phyloP scores from a whole-genome alignment of 768 basidiomycete species.

The Megacollybia marginata region DNA sequence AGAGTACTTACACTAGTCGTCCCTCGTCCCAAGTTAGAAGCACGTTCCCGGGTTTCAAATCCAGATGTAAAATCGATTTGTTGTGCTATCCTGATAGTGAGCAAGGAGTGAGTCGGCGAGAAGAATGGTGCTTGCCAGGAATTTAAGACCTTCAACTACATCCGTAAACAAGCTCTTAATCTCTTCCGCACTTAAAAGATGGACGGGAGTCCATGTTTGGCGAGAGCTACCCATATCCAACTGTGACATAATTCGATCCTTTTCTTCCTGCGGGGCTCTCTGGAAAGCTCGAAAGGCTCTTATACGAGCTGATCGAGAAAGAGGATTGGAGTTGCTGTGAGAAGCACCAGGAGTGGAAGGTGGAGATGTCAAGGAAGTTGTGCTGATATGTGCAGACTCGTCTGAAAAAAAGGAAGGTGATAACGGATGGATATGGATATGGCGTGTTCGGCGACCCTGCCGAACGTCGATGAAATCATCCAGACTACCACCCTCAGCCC shows the following conservation, averaged over 20 bases:
- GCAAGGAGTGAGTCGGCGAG: slow-evolving; percentile 6
- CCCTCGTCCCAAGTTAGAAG: slow-evolving; percentile 89
- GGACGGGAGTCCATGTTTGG: slow-evolving; percentile 62
- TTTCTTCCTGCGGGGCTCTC: slow-evolving; percentile 55
- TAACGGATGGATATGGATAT: slow-evolving; percentile 35
- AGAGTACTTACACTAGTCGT: slow-evolving; percentile 54
- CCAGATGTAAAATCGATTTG: slow-evolving; percentile 83
- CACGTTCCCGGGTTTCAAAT: slow-evolving; percentile 92
- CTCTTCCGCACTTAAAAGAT: slow-evolving; percentile 81
- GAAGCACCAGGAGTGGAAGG: slow-evolving; percentile 2
- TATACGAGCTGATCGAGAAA: slow-evolving; percentile 65
- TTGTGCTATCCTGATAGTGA: slow-evolving; percentile 45
- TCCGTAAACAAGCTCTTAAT: slow-evolving; percentile 75
- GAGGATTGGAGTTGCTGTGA: slow-evolving; percentile 19
- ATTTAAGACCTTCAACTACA: slow-evolving; percentile 79
- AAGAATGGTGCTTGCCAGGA: slow-evolving; percentile 51
- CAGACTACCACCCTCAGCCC: slow-evolving; percentile 84
- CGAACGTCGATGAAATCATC: slow-evolving; percentile 84
- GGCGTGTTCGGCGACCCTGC: slow-evolving; percentile 52
- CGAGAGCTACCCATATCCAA: slow-evolving; percentile 25
- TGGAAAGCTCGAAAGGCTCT: slow-evolving; percentile 69
- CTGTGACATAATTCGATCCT: slow-evolving; percentile 50
- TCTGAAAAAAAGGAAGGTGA: slow-evolving; percentile 17
- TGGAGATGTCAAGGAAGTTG: slow-evolving; percentile 12
- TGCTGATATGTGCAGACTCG: slow-evolving; percentile 6